Percentiles rank a stretch among this genome's conserved stretches.
Conservation (phyloP, 805 yeast genomes). For the Hanseniaspora mollemarum region DNA sequence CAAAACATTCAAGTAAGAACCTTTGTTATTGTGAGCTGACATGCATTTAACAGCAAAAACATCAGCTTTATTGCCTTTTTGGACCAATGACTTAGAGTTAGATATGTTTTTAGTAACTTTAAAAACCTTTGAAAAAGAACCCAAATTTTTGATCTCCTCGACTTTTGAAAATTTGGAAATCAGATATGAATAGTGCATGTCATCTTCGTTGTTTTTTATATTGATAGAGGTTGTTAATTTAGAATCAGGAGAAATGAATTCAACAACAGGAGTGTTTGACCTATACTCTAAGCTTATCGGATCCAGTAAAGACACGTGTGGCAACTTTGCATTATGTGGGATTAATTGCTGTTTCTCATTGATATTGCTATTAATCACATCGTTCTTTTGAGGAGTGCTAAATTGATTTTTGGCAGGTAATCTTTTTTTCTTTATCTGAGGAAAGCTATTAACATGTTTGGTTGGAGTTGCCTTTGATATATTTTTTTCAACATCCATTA, state of each 20-base stretch:
- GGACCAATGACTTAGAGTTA: slow-evolving; percentile 31
- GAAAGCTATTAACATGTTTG: slow-evolving; percentile 18
- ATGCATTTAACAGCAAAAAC: slow-evolving; percentile 78
- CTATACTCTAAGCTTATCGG: slow-evolving; percentile 23
- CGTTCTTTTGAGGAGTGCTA: slow-evolving; percentile 5
- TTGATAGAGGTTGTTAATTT: slow-evolving; percentile 8
- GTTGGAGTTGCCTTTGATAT: slow-evolving; percentile 17
- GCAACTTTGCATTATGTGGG: background rate
- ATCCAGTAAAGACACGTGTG: slow-evolving; percentile 16
- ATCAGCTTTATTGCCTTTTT: slow-evolving; percentile 36
- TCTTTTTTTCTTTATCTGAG: background rate
- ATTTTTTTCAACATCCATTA: slow-evolving; percentile 2
- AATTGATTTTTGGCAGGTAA: background rate
- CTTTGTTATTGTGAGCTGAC: slow-evolving; percentile 44
- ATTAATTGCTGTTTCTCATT: background rate
- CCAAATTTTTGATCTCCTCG: slow-evolving; percentile 53
- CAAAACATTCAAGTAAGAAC: slow-evolving; percentile 46
- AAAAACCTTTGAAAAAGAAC: slow-evolving; percentile 84
- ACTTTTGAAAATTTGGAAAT: slow-evolving; percentile 49
- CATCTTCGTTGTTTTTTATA: slow-evolving; percentile 17
- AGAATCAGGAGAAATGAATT: slow-evolving; percentile 12
- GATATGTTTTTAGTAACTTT: slow-evolving; percentile 40
- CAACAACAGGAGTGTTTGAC: slow-evolving; percentile 26
- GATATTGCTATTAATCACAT: slow-evolving; percentile 15
- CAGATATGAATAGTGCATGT: slow-evolving; percentile 32